Conservation (phyloP, 495 filamentous ascomycete species). For the Terfezia boudieri region DNA sequence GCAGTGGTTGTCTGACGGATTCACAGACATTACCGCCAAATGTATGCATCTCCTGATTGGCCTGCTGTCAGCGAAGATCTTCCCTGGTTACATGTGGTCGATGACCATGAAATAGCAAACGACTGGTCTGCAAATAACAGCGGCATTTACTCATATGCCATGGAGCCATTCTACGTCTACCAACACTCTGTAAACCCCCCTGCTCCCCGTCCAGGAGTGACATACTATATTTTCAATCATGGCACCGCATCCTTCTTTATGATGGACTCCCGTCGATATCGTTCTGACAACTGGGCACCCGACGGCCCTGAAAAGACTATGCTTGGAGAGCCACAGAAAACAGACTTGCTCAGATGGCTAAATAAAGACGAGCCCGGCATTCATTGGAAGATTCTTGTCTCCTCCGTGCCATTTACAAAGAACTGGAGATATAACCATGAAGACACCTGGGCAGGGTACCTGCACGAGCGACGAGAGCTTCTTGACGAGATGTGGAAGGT, state of each 20-base stretch:
- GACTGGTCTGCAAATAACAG: slow-evolving; percentile 64
- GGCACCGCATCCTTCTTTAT: slow-evolving; percentile 77
- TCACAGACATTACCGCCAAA: slow-evolving; percentile 57
- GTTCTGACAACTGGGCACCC: slow-evolving; percentile 34
- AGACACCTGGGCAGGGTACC: slow-evolving; percentile 86
- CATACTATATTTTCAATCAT: slow-evolving; percentile 69
- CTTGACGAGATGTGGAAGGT: slow-evolving; percentile 83
- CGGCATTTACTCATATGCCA: slow-evolving; percentile 46
- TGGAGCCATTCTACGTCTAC: slow-evolving; percentile 75
- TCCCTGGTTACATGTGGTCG: slow-evolving; percentile 87
- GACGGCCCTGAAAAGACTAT: slow-evolving; percentile 49
- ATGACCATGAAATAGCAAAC: slow-evolving; percentile 90
- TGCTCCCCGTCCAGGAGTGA: slow-evolving; percentile 30
- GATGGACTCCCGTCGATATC: slow-evolving; percentile 76
- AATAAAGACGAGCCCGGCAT: slow-evolving; percentile 34
- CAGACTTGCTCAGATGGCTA: slow-evolving; percentile 61
- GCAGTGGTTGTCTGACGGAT: too few relatives aligned
- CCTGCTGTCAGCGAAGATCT: slow-evolving; percentile 39
- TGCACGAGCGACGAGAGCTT: slow-evolving; percentile 51
- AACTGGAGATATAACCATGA: slow-evolving; percentile 70
- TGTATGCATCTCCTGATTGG: slow-evolving; percentile 90
- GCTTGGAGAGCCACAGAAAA: slow-evolving; percentile 58
- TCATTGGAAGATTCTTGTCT: slow-evolving; percentile 79
- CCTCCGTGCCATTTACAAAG: slow-evolving; percentile 81
- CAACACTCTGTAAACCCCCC: slow-evolving; percentile 72